Conservation (phyloP, 2,329 filamentous ascomycete species). For the Botrytis sinoallii region DNA sequence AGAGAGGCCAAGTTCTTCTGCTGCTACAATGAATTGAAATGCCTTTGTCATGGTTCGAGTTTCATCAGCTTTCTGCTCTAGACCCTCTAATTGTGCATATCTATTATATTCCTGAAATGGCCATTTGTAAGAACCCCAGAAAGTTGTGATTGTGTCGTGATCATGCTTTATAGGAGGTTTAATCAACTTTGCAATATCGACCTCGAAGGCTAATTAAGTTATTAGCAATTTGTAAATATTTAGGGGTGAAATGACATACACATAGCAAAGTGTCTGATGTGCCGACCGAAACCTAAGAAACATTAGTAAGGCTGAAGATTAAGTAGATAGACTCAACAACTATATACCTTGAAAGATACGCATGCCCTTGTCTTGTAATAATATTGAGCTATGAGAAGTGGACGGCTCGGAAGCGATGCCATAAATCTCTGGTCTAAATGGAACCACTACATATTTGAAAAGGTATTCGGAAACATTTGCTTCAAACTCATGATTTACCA, state of each 20-base stretch:
- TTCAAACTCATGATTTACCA: constrained; percentile 60
- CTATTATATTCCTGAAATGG: constrained; percentile 57
- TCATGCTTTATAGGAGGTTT: constrained; percentile 55
- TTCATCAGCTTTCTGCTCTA: constrained; percentile 64
- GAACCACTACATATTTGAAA: constrained; percentile 62
- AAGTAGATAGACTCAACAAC: not conserved
- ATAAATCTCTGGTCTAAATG: constrained; percentile 63
- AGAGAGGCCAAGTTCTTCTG: constrained; percentile 63
- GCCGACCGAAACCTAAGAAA: constrained; percentile 47
- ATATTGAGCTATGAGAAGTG: constrained; percentile 27
- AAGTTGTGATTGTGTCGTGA: constrained; percentile 53
- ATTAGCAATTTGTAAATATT: not conserved
- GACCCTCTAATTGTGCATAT: constrained; percentile 55
- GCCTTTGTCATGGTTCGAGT: constrained; percentile 59
- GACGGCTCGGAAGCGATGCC: constrained; percentile 45
- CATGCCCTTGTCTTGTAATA: constrained; percentile 48
- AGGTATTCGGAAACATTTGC: constrained; percentile 54
- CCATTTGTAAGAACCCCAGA: constrained; percentile 66
- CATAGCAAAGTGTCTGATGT: constrained; percentile 63
- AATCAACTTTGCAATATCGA: constrained; percentile 52
- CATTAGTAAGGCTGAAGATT: constrained; percentile 11
- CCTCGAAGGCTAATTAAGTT: constrained; percentile 50
- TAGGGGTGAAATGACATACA: constrained; percentile 31
- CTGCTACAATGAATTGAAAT: constrained; percentile 52
- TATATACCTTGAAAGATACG: constrained; percentile 53